Base-by-base conservation (phyloP, 1,284 basidiomycete species). In the Fistulinella staudtii region DNA sequence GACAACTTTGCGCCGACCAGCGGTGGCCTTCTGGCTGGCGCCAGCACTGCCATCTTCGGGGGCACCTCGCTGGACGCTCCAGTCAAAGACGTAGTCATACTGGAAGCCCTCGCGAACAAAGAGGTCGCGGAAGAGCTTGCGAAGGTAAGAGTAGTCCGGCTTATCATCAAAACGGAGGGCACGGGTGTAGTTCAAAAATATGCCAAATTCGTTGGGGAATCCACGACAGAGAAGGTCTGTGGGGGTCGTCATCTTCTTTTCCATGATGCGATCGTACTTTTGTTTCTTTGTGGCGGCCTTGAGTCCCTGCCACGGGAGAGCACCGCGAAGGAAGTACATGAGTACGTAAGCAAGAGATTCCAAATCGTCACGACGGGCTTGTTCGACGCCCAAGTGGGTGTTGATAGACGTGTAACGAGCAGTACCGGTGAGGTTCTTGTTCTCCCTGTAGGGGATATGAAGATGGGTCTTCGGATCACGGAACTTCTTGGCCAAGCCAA, bases 331-430 rank as follows among this genome's bases (percentile, higher is more conserved):
- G 82, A 97, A 96, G 75, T 97, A 97, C 92, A 97, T 95, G 57
- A 98, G 80, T 18, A 97, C 93, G 62, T 97, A 97, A 41, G 92
- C 93, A 43, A 97, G 83, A 0, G 93, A 95, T 69, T 96, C 93
- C 61, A 97, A 79, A 64, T 97, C 93, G 67, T 97, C 94, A 51
- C 94, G 87, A 57, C 94, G 88, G 53, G 92, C 90, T 69, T 97
- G 94, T 71, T 97, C 89, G 45, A 98, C 94, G 60, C 95, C 96
- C 63, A 98, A 71, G 66, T 99, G 96, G 36, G 95, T 99, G 75
- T 99, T 99, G 77, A 99, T 98, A 22, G 93, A 97, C 1, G 95
- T 99, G 79, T 99, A 99, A 46, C 95, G 90, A 51, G 95, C 96
- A 20, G 96, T 99, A 53, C 96, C 96, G 1, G 95, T 99, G 58